Evolutionary conservation across 176 grass and related monocot genomes (phyloP).

Genomic region (Secale cereale): DNA sequence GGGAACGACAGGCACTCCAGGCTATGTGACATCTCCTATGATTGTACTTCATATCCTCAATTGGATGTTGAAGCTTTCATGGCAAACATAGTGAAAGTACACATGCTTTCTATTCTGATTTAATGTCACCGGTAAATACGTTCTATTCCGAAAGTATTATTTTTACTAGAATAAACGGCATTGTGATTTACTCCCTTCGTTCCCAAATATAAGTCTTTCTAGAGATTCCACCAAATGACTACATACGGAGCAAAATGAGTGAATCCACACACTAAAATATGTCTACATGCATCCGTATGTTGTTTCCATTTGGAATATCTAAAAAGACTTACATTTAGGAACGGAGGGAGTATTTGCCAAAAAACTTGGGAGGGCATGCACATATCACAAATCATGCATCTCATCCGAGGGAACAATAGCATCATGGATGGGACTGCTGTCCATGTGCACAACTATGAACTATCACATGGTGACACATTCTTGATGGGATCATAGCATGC

Average conservation of each 20-base stretch:
- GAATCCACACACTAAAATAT: too few relatives aligned
- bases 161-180: neutral
- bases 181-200: too few relatives aligned
- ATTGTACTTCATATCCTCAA: slow-evolving; percentile 11
- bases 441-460: slow-evolving; percentile 15
- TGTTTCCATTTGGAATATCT: too few relatives aligned
- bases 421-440: neutral
- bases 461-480: slow-evolving; percentile 23
- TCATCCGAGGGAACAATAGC: neutral
- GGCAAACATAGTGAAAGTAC: neutral
- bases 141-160: too few relatives aligned
- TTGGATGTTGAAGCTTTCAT: neutral
- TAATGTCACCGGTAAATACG: neutral
- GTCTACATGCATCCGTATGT: too few relatives aligned
- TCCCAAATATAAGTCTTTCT: too few relatives aligned
- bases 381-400: neutral
- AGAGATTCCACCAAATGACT: too few relatives aligned
- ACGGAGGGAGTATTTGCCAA: too few relatives aligned
- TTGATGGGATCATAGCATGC: neutral
- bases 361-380: neutral
- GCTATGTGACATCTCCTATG: neutral
- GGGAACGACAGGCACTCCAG: neutral
- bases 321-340: too few relatives aligned
- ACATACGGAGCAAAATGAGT: too few relatives aligned
- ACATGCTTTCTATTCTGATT: neutral